phyloP scores from a whole-genome alignment of 1,139 yeast genomes.

The Entelexis paramagnoliae region DNA sequence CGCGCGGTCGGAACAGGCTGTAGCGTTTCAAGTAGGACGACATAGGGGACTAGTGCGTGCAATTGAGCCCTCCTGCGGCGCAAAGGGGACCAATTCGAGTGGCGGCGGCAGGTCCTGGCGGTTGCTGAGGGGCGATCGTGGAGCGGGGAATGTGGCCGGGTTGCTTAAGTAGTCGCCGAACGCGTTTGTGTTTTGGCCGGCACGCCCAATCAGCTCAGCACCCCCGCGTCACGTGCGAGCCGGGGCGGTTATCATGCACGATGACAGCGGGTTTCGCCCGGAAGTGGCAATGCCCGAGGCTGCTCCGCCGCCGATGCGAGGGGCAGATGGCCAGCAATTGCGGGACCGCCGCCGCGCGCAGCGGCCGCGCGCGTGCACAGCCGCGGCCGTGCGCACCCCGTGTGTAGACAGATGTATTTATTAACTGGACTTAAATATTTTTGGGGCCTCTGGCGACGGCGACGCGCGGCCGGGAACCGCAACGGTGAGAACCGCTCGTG shows the following conservation, averaged over 20 bases:
- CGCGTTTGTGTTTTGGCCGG: conserved; percentile 4
- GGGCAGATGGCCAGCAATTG: neutral
- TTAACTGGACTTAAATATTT: neutral
- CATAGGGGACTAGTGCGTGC: neutral
- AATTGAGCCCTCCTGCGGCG: neutral
- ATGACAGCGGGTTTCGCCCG: conserved; percentile 3
- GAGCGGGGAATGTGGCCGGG: neutral
- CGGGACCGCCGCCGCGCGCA: neutral
- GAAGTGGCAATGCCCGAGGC: neutral
- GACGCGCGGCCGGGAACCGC: neutral
- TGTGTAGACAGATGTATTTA: neutral
- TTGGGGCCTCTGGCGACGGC: neutral
- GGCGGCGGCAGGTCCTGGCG: too few species aligned
- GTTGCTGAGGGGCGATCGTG: neutral
- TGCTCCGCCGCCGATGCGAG: too few species aligned
- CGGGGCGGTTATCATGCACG: conserved; percentile 7
- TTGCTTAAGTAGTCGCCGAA: conserved; percentile 4
- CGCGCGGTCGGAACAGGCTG: conserved; percentile 6
- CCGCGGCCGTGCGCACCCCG: neutral
- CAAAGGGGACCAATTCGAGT: neutral
- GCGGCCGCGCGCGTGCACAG: neutral
- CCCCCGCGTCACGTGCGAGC: neutral
- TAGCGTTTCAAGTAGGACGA: conserved; percentile 6
- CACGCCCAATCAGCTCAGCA: conserved; percentile 2
- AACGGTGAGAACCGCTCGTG: neutral